Base-by-base conservation (phyloP, 345 rosid species). In the Camelina sativa region DNA sequence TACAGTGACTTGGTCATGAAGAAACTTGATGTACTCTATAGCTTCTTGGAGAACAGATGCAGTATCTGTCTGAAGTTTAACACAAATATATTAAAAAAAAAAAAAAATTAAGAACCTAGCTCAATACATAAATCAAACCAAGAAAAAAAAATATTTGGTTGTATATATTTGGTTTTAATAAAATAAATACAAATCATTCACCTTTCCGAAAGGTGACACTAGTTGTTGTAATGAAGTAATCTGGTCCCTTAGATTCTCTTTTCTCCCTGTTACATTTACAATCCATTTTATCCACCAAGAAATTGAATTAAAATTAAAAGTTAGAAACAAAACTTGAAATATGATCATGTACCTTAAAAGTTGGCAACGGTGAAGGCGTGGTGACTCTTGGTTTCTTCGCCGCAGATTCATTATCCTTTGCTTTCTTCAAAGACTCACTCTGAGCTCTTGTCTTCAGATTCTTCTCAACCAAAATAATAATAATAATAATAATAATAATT, bases 31-130 rank as follows among this genome's bases (percentile, higher is more conserved):
- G 78, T 88, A 91, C 58, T 87, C 94, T 58, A 94, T 86, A 32
- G 97, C 98, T 87, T 94, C 98, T 72, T 93, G 88, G 60, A 94
- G 98, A 76, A 94, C 98, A n/a, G 98, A 94, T 58, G 98, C 98
- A 34, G 97, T 94, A 84, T 94, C 98, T 48, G 94, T 94, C 98
- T 94, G 89, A 53, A 74, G 51, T 62, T 32, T 61, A 62, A 52
- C 23, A 51, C 19, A 74, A 71, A 34, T 38, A 32, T 13, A 25
- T 25, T 25, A 41, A 11, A 47, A 28, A 41, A 51, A 59, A 41
- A 43, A 32, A 43, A 15, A 16, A 19, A 10, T 10, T 10, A 51
- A 19, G 1, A 57, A 70, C 40, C 11, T 3, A 41, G 41, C 4
- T 63, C 37, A 70, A 57, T 70, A 62, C 53, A 76, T 46, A 46